phyloP scores from a whole-genome alignment of 1,284 basidiomycete species.

The Moesziomyces parantarcticus region DNA sequence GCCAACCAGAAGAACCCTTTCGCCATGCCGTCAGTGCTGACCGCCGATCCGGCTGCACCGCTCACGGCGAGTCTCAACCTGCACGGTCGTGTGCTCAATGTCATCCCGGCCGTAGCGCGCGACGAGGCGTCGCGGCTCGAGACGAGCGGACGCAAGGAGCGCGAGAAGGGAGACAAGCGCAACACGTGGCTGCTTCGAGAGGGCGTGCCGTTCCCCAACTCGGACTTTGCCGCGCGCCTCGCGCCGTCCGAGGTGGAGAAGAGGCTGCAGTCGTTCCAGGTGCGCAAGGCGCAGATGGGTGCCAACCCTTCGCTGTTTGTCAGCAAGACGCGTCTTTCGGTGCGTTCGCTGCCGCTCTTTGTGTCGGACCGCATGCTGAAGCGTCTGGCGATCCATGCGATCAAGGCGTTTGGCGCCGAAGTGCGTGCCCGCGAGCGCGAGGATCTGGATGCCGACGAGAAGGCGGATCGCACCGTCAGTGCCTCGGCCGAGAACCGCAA shows the following conservation, averaged over 20 bases:
- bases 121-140: conserved; percentile 86
- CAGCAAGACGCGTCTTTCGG: conserved; percentile 89
- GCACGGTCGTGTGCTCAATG: conserved; percentile 91
- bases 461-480: conserved; percentile 69
- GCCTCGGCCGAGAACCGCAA: conserved; percentile 55
- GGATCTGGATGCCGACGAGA: conserved; percentile 79
- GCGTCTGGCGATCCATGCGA: conserved; percentile 83
- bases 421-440: conserved; percentile 76
- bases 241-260: conserved; percentile 58
- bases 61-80: conserved; percentile 85
- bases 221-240: conserved; percentile 41
- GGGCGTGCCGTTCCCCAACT: conserved; percentile 70
- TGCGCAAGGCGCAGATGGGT: conserved; percentile 69
- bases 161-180: conserved; percentile 92
- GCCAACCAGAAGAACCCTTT: conserved; percentile 59
- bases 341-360: conserved; percentile 90
- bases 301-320: conserved; percentile 94
- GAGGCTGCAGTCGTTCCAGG: conserved; percentile 57
- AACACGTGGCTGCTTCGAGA: conserved; percentile 96
- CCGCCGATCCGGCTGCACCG: conserved; percentile 91
- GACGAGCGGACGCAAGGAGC: conserved; percentile 80
- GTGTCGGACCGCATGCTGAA: conserved; percentile 90
- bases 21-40: conserved; percentile 69
- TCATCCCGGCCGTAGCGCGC: conserved; percentile 88
- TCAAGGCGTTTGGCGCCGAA: conserved; percentile 82